These are phyloP conservation scores for Aquilaria yunnanensis DNA, from an alignment of 345 rosid genomes.

Conservation along the genomic window DNA sequence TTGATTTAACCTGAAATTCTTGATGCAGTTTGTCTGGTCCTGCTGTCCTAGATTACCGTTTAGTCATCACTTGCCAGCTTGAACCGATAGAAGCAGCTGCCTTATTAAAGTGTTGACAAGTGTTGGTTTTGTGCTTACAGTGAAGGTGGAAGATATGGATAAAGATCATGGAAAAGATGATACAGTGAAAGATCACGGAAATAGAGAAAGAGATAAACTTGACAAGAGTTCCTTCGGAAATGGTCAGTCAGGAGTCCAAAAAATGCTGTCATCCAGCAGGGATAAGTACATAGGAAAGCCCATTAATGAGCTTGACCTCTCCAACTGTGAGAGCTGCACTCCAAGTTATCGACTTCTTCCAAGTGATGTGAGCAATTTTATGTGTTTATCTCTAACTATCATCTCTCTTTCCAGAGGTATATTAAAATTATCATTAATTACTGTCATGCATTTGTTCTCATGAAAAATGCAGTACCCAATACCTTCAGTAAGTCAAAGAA, in stretches of 20 bases:
- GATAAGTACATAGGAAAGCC: conserved; percentile 78
- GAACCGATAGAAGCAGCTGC: too few species aligned
- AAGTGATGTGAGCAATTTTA: conserved; percentile 46
- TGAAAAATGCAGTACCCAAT: conserved; percentile 67
- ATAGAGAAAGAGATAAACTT: conserved; percentile 69
- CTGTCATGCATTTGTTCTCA: conserved; percentile 14
- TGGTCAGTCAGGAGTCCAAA: conserved; percentile 52
- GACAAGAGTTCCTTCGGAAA: conserved; percentile 47
- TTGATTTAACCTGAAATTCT: too few species aligned
- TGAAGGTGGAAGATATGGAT: conserved; percentile 68
- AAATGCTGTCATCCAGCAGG: conserved; percentile 55
- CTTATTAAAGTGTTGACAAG: too few species aligned
- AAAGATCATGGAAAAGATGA: conserved; percentile 56
- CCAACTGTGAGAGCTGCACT: conserved; percentile 93
- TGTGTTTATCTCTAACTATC: conserved; percentile 4
- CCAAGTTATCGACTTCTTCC: conserved; percentile 98
- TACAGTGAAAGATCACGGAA: conserved; percentile 53
- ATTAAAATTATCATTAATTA: conserved; percentile 1
- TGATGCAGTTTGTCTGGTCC: too few species aligned
- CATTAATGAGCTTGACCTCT: conserved; percentile 88
- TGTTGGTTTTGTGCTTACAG: conserved; percentile 11
- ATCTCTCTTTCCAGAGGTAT: not conserved
- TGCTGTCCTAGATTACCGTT: too few species aligned
- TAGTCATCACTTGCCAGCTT: too few species aligned
- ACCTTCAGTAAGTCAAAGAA: conserved; percentile 77